Evolutionary conservation across 345 rosid species (phyloP).

Genomic region (Aquilaria sinensis): DNA sequence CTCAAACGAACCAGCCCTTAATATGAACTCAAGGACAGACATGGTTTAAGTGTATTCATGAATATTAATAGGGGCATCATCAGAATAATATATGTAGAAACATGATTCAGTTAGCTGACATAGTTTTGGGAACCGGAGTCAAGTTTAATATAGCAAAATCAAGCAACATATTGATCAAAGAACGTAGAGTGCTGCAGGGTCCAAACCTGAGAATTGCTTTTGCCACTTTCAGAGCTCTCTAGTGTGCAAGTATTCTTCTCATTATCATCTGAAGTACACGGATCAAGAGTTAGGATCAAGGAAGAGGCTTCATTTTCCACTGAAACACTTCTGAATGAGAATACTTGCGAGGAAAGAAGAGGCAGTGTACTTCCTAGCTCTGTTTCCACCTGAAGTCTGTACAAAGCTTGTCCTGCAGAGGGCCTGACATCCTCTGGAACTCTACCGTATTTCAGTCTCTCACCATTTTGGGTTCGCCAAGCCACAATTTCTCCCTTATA

Average conservation of each 20-base stretch:
- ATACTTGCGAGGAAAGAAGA: conserved; percentile 87
- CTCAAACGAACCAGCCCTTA: too few species aligned
- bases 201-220: conserved; percentile 56
- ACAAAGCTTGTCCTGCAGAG: conserved; percentile 83
- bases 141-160: too few species aligned
- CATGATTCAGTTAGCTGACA: too few species aligned
- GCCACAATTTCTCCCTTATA: conserved; percentile 92
- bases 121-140: too few species aligned
- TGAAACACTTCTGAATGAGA: conserved; percentile 75
- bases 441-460: conserved; percentile 85
- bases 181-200: conserved; percentile 3
- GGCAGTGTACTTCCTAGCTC: conserved; percentile 49
- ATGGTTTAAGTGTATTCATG: too few species aligned
- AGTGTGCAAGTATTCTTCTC: conserved; percentile 22
- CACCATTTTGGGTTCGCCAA: conserved; percentile 71
- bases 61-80: too few species aligned
- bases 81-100: too few species aligned
- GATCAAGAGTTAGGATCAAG: conserved; percentile 23
- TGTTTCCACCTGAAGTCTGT: conserved; percentile 80
- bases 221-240: conserved; percentile 48
- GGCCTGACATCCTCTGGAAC: conserved; percentile 94
- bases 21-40: too few species aligned
- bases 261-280: conserved; percentile 19
- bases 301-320: conserved; percentile 41
- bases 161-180: not conserved